Conservation (phyloP, 495 filamentous ascomycete species). For the Xylaria cubensis region DNA sequence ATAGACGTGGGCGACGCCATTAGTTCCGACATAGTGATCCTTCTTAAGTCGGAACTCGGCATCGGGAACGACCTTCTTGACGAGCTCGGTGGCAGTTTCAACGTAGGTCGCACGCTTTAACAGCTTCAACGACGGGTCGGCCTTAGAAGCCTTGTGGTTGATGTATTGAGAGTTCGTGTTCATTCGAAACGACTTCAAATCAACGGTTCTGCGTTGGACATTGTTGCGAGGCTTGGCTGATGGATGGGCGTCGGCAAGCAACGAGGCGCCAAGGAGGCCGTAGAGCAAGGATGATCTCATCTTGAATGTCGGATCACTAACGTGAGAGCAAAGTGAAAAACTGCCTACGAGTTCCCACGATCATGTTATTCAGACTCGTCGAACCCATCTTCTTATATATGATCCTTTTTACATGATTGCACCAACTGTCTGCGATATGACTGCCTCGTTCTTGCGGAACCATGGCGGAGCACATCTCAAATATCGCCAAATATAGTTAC, state of each 20-base stretch:
- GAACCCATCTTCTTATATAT: slow-evolving; percentile 12
- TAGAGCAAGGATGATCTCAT: slow-evolving; percentile 34
- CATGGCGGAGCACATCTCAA: slow-evolving; percentile 6
- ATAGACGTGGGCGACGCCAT: slow-evolving; percentile 51
- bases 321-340: background rate
- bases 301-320: background rate
- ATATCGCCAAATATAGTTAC: slow-evolving; percentile 17
- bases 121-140: slow-evolving; percentile 23
- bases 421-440: background rate
- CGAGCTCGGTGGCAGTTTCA: slow-evolving; percentile 31
- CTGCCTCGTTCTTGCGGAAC: slow-evolving; percentile 3
- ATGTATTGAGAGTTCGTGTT: slow-evolving; percentile 23
- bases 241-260: slow-evolving; percentile 24
- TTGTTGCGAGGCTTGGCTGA: background rate
- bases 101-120: slow-evolving; percentile 28
- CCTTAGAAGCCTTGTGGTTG: slow-evolving; percentile 22
- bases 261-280: slow-evolving; percentile 30
- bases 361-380: background rate
- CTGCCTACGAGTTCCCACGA: background rate
- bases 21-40: slow-evolving; percentile 44
- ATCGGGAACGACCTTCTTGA: slow-evolving; percentile 27
- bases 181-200: slow-evolving; percentile 24
- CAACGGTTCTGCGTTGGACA: slow-evolving; percentile 27
- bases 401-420: background rate
- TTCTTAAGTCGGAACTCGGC: slow-evolving; percentile 44